Conservation (phyloP, 768 basidiomycete genomes). For the Suillus paluster region DNA sequence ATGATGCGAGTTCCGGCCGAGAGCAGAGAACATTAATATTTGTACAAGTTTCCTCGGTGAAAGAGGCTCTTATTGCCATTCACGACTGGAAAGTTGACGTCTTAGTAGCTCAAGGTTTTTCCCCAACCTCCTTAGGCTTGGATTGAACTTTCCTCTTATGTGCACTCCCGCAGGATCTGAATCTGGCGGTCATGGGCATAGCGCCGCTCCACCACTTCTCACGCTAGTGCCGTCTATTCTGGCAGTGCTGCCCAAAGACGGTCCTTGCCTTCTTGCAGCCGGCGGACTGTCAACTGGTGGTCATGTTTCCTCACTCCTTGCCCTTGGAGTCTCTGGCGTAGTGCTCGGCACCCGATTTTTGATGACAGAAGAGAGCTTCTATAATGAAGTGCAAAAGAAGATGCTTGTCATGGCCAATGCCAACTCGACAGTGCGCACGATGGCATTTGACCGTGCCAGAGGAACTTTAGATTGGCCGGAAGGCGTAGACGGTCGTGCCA, state of each 20-base stretch:
- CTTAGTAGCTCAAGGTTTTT: constrained; percentile 76
- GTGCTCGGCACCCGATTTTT: constrained; percentile 80
- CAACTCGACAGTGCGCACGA: constrained; percentile 54
- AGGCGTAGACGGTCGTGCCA: constrained; percentile 59
- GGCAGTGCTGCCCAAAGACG: constrained; percentile 42
- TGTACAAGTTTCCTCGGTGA: constrained; percentile 63
- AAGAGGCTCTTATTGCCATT: constrained; percentile 62
- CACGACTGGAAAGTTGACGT: constrained; percentile 74
- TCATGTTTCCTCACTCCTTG: constrained; percentile 67
- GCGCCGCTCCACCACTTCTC: constrained; percentile 59
- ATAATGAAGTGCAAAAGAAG: constrained; percentile 55
- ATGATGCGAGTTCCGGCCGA: constrained; percentile 48
- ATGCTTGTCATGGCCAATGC: constrained; percentile 53
- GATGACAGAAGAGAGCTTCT: constrained; percentile 65
- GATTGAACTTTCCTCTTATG: constrained; percentile 9
- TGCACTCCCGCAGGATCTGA: constrained; percentile 59
- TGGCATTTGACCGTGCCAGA: constrained; percentile 66
- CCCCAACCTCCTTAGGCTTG: constrained; percentile 7
- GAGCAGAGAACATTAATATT: constrained; percentile 58
- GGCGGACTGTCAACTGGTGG: constrained; percentile 71
- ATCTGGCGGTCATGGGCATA: constrained; percentile 77
- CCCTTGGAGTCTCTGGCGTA: constrained; percentile 69
- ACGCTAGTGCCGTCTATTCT: constrained; percentile 63
- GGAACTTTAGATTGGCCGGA: constrained; percentile 61
- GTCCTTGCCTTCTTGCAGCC: constrained; percentile 68